Percentiles rank a stretch among this genome's conserved stretches.
These are phyloP conservation scores for Candida dajiaensis DNA, from an alignment of 805 yeast genomes.

Conservation along the genomic window DNA sequence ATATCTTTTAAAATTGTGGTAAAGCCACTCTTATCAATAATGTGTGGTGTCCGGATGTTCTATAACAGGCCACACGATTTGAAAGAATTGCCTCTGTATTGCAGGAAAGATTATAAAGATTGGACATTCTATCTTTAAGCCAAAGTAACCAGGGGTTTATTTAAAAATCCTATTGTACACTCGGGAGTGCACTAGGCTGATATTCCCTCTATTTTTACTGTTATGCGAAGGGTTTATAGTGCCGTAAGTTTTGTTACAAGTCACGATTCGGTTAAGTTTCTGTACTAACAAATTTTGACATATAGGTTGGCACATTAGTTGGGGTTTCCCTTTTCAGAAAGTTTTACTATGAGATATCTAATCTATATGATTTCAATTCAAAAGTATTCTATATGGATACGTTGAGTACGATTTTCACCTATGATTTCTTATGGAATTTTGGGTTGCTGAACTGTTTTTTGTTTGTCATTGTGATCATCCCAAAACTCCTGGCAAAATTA, in stretches of 20 bases:
- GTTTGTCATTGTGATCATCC: background rate
- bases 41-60: background rate
- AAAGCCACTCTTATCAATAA: background rate
- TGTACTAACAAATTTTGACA: background rate
- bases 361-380: background rate
- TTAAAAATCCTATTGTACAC: no score
- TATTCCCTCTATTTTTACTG: background rate
- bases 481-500: background rate
- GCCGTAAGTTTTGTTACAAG: background rate
- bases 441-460: conserved; percentile 3
- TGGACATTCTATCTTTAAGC: background rate
- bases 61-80: background rate
- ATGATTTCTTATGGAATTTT: conserved; percentile 1
- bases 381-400: background rate
- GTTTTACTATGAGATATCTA: background rate
- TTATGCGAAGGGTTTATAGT: background rate
- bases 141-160: no score
- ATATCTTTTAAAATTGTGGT: background rate
- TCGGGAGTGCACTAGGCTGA: no score
- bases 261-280: background rate
- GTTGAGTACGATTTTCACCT: background rate
- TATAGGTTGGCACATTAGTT: background rate
- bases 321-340: conserved; percentile 1
- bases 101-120: background rate
- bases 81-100: background rate